Evolutionary conservation across 2,329 filamentous ascomycete species (phyloP), one percentile per base, ranked within the genome.

Genomic region (Penicillium griseofulvum): DNA sequence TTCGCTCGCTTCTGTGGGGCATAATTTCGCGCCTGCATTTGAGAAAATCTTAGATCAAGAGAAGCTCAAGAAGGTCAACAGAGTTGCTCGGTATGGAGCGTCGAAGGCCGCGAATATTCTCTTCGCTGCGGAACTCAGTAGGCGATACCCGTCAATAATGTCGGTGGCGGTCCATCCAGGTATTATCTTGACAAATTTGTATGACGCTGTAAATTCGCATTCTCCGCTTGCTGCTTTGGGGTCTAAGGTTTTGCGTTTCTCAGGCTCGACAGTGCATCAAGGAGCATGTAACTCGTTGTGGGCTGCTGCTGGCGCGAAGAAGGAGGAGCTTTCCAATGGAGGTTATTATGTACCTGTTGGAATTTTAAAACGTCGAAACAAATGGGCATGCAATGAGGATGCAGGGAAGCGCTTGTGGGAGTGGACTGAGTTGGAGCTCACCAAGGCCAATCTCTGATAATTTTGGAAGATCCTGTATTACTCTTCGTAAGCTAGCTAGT

Each of bases 81-180:
- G 72, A 1, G 75, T 71, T 66, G 38, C 53, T 28, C 58, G 66
- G 59, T 81, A 81, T 54, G 75, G 70, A 2, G 75, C 76, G 22
- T 74, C 71, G 39, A 81, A 81, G 59, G 69, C 76, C 2, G 78
- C 78, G 1, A 79, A 77, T 54, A 72, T 80, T n/a, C 63, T 80
- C 5, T 76, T 74, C 28, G 74, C 76, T 0, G 65, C 68, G 0
- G 75, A 79, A 54, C 57, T 81, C 1, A 72, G 73, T 2, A 67
- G 72, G 1, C 70, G 73, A 0, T 68, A 76, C 37, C 66, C 66
- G 4, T 62, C 67, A 1, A 55, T 69, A 16, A 73, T 65, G 7
- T 69, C 71, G 22, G 69, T 80, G n/a, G 72, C 74, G 0, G 64
- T 81, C 1, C 79, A 81, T 55, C 79, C 79, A 0, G 79, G 79